Evolutionary conservation across 202 grass and related monocot species (phyloP), one percentile per base, ranked within the genome.

Genomic region (Brachypodium distachyon): DNA sequence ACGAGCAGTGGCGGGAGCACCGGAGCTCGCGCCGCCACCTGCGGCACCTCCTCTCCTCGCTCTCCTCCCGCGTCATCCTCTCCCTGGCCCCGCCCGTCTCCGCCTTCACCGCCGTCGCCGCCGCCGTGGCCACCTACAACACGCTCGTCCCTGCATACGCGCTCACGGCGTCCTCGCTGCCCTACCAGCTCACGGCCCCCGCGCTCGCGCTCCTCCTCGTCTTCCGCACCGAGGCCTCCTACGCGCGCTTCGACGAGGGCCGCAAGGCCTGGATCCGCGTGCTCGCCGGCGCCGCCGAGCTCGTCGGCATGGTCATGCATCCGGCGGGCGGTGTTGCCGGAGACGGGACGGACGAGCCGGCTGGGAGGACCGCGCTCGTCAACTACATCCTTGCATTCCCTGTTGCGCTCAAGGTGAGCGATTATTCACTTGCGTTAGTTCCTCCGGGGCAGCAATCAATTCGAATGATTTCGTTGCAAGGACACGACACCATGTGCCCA

Each of bases 141-240:
- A 90, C 91, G 21, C 88, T 93, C 79, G 47, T 90, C 29, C 91
- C 95, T 0, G 84, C 38, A 37, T 69, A 85, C 60, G 73, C 88
- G 27, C 62, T 97, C 73, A 89, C 67, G 31, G 77, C 95, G 1
- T 98, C 95, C 1, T 16, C 95, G 0, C 82, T 98, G 3, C 91
- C 95, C 3, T 98, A 92, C 79, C 87, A 92, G 88, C 89, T 98
- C 79, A 94, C 84, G 0, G 95, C 91, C 0, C 95, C 95, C 1
- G 91, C 95, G 5, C 87, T 98, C 57, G 95, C 95, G 6, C 85
- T 98, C 40, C 81, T 98, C 73, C 87, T 98, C 18, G 95, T 98
- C 54, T 98, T 98, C 81, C 81, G 95, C 76, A 98, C 95, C 2
- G 95, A 98, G 89, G 95, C 95, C 0, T 95, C 95, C 77, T 98